phyloP scores from a whole-genome alignment of 2,329 filamentous ascomycete species.

The Talaromyces sp. region DNA sequence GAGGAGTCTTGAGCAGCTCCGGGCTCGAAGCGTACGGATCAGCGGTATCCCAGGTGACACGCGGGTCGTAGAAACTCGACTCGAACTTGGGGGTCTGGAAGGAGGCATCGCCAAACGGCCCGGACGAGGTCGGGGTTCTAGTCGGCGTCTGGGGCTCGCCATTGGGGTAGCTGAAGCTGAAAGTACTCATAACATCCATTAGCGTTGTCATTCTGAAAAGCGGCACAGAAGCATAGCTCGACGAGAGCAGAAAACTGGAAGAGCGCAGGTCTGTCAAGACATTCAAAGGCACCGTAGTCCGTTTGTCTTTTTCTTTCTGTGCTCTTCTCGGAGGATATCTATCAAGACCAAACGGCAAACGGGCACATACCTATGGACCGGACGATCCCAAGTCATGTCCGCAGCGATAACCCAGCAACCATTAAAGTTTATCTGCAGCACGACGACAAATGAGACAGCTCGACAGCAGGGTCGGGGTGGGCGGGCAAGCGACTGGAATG shows the following conservation, averaged over 20 bases:
- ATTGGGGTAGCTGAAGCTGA: conserved; percentile 43
- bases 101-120: conserved; percentile 31
- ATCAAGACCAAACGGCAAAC: conserved; percentile 1
- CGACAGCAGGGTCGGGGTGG: conserved; percentile 9
- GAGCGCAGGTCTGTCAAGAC: neutral
- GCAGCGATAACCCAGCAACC: conserved; percentile 33
- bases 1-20: conserved; percentile 39
- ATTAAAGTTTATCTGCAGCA: conserved; percentile 26
- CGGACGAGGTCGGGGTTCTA: conserved; percentile 36
- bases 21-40: conserved; percentile 44
- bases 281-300: neutral
- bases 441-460: conserved; percentile 29
- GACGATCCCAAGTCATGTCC: conserved; percentile 45
- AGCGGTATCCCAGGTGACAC: conserved; percentile 43
- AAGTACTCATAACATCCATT: conserved; percentile 26
- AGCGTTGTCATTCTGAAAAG: conserved; percentile 23
- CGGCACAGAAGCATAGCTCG: neutral
- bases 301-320: neutral
- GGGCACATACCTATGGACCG: conserved; percentile 39
- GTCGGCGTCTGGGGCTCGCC: conserved; percentile 45
- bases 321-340: neutral
- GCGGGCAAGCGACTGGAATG: conserved; percentile 22
- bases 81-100: conserved; percentile 44
- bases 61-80: conserved; percentile 42
- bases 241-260: neutral